phyloP scores from a whole-genome alignment of 768 basidiomycete genomes.

The Suillus subluteus region DNA sequence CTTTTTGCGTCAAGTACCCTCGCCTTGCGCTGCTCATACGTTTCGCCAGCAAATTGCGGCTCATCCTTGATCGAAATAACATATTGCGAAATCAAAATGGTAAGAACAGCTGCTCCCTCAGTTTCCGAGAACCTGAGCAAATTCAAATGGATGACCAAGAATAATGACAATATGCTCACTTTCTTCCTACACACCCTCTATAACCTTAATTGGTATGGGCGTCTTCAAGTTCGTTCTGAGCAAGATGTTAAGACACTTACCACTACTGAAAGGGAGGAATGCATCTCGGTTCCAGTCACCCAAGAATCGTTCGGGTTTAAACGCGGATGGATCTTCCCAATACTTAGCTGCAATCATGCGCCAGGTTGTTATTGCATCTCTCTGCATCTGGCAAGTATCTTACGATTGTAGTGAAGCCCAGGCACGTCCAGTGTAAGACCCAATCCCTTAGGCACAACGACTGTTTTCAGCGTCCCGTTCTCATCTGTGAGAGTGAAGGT shows the following conservation, averaged over 20 bases:
- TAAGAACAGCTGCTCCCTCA: slow-evolving; percentile 54
- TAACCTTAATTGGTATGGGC: slow-evolving; percentile 31
- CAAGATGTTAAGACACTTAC: slow-evolving; percentile 23
- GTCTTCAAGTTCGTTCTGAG: slow-evolving; percentile 4
- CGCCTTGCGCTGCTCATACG: slow-evolving; percentile 48
- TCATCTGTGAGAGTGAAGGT: no score
- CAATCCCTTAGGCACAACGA: no score
- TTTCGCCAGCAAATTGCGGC: slow-evolving; percentile 48
- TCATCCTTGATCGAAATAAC: slow-evolving; percentile 54
- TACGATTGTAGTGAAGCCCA: no score
- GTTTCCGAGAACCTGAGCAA: slow-evolving; percentile 50
- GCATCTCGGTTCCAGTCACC: slow-evolving; percentile 58
- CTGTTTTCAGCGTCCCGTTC: no score
- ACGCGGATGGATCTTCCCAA: slow-evolving; percentile 41
- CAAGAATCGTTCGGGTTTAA: slow-evolving; percentile 50
- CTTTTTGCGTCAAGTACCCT: slow-evolving; percentile 41
- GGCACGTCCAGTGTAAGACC: no score
- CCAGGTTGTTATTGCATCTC: not conserved
- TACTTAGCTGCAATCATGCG: slow-evolving; percentile 32
- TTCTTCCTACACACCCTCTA: slow-evolving; percentile 49
- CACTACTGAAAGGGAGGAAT: slow-evolving; percentile 54
- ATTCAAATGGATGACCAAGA: not conserved
- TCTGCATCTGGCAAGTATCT: no score
- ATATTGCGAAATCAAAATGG: slow-evolving; percentile 51
- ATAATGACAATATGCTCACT: slow-evolving; percentile 29